Evolutionary conservation across 2,329 filamentous ascomycete genomes (phyloP).

Genomic region (Aspergillus transmontanensis): DNA sequence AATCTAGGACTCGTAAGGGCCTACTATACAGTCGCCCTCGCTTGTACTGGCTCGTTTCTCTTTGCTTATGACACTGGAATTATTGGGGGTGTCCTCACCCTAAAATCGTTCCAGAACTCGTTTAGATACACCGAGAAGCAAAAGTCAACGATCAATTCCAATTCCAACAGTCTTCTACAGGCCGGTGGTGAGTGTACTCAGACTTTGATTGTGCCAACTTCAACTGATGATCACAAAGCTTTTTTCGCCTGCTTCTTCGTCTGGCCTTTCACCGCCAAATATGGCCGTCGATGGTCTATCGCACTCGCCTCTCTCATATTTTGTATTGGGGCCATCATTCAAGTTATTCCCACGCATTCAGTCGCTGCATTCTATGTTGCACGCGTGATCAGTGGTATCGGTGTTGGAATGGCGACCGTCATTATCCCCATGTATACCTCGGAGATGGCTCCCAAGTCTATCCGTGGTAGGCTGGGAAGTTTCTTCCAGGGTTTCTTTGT

Average conservation of each 20-base stretch:
- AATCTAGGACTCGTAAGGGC: conserved; percentile 6
- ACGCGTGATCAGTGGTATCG: conserved; percentile 50
- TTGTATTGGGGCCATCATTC: conserved; percentile 44
- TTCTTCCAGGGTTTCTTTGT: conserved; percentile 42
- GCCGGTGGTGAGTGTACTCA: conserved; percentile 38
- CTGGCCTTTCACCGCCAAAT: conserved; percentile 49
- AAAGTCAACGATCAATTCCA: conserved; percentile 47
- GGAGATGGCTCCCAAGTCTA: conserved; percentile 47
- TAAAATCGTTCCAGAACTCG: conserved; percentile 45
- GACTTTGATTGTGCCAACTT: neutral
- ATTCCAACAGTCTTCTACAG: conserved; percentile 53
- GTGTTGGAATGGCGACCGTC: conserved; percentile 48
- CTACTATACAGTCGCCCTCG: conserved; percentile 9
- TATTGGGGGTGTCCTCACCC: conserved; percentile 48
- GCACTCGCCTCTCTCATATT: conserved; percentile 47
- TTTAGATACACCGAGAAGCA: conserved; percentile 42
- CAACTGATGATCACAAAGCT: conserved; percentile 25
- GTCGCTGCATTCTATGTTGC: conserved; percentile 51
- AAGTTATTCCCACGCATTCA: conserved; percentile 51
- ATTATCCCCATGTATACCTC: conserved; percentile 46
- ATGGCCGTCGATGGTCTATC: conserved; percentile 50
- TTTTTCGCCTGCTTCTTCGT: conserved; percentile 56
- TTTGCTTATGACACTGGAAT: conserved; percentile 40
- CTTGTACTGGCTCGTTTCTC: conserved; percentile 24
- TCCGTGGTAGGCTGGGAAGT: conserved; percentile 43